Base-by-base conservation (phyloP, 768 basidiomycete genomes). In the Mycena albidolilacea region DNA sequence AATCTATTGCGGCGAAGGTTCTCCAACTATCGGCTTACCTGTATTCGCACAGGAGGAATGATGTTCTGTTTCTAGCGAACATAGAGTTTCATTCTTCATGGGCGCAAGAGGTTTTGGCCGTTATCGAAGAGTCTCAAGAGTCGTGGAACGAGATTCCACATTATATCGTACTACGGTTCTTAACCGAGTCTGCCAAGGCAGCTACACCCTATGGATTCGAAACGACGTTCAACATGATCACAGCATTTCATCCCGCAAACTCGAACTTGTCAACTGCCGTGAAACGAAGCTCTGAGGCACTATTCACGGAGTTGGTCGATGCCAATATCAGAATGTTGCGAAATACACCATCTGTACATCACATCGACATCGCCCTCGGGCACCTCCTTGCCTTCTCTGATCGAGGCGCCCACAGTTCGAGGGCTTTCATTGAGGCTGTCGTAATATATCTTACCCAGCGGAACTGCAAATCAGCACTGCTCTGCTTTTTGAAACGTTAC, bases 201-300 rank as follows among this genome's bases (percentile, higher is more conserved):
- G 37, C 54, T 5, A 38, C 54, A n/a, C 64, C 64, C 30, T 66
- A 66, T 19, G 38, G 15, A 57, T 66, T 55, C 23, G 21, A 66
- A 44, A 23, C 41, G 15, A 66, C 54, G 3, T 66, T n/a, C 64
- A 46, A 46, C n/a, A 66, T 57, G 15, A 35, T 66, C 7, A 9
- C 48, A 7, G 8, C 21, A 54, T 30, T 3, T 1, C 0, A 30
- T 3, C 30, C 30, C 30, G 30, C 30, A 3, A 30, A 30, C 30
- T 0, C 0, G 1, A 30, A 30, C 30, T 30, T 30, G 30, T 19
- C 46, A 15, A 48, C 17, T 17, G 46, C 38, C n/a, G 38, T 66
- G 43, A 66, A 57, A 44, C 1, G 3, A 44, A 17, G 39, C 39
- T 55, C 7, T 23, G 55, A 55, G 41, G 14, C 6, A 14, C 9